phyloP scores from a whole-genome alignment of 2,329 filamentous ascomycete genomes.

The Aureobasidium sp. region DNA sequence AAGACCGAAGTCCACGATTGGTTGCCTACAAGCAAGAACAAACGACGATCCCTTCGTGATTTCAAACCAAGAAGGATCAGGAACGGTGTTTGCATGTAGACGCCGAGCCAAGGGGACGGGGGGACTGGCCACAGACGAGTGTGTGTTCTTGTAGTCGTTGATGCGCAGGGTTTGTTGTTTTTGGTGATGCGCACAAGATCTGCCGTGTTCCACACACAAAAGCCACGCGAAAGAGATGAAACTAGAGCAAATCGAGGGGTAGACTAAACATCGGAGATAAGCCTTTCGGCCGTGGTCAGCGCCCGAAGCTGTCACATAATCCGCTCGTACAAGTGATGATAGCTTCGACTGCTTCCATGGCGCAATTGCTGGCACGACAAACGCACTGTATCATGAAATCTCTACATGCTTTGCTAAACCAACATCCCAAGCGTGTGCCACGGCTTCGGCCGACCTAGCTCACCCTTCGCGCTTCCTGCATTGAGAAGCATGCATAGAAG shows the following conservation, averaged over 20 bases:
- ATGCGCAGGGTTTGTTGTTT: neutral
- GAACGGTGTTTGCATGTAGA: neutral
- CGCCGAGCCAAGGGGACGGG: neutral
- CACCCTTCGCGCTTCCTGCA: neutral
- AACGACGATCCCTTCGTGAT: neutral
- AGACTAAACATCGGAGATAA: neutral
- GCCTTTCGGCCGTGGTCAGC: neutral
- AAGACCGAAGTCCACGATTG: neutral
- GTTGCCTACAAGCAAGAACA: neutral
- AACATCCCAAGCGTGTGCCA: neutral
- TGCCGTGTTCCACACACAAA: conserved; percentile 7
- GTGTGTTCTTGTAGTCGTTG: neutral
- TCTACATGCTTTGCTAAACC: neutral
- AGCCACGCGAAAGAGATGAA: conserved; percentile 3
- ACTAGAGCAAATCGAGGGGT: neutral
- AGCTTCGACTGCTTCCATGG: neutral
- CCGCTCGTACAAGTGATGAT: neutral
- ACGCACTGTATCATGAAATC: neutral
- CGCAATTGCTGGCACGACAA: too few species aligned
- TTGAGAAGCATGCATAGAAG: neutral
- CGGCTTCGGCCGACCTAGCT: neutral
- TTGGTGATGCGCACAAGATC: conserved; percentile 1
- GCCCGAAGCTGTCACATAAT: neutral
- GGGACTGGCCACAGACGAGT: neutral
- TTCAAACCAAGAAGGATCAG: neutral